Evolutionary conservation across 345 rosid genomes (phyloP), one percentile per base, ranked within the genome.

Genomic region (Clarkia xantiana): DNA sequence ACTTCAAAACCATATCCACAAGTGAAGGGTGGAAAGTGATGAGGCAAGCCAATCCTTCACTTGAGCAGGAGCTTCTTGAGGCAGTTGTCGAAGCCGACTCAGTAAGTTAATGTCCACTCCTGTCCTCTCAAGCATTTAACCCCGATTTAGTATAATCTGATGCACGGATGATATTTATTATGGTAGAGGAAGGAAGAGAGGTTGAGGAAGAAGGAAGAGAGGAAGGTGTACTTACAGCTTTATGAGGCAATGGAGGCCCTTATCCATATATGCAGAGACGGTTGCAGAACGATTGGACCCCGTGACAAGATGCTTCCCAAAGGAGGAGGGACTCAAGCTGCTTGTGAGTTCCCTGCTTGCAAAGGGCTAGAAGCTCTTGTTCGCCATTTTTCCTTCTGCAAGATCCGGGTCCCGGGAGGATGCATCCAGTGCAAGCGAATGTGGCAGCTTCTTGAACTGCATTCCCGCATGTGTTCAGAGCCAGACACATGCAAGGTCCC

Each of bases 401-500:
- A 74, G 71, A 42, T 80, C 47, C 80, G 86, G 12, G 84, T 73
- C 52, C 84, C 84, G 47, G 81, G 77, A 23, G 80, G 79, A 45
- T 89, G 95, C 46, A 58, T 53, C 44, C 80, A 68, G 52, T 89
- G 97, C 74, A 89, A 82, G 63, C 73, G 87, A 19, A 79, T 80
- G 90, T 79, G 95, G 89, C 95, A 82, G 76, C 87, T 89, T 54
- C 79, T 85, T 60, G 84, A 85, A 64, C 80, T 89, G 64, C 95
- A 89, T 63, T 80, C 97, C 49, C 77, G 90, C 41, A 67, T 82
- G 73, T 82, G 97, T 47, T 49, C 62, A 5, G 76, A 77, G 42
- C 85, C 84, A 16, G 86, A 82, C 61, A 62, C 64, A 49, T 89
- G 95, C 90, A 73, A 66, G 61, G 81, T 89, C 61, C 95, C 95